Conservation (phyloP, 192 early-diverging fungal species). For the Coemansia guatemalensis region DNA sequence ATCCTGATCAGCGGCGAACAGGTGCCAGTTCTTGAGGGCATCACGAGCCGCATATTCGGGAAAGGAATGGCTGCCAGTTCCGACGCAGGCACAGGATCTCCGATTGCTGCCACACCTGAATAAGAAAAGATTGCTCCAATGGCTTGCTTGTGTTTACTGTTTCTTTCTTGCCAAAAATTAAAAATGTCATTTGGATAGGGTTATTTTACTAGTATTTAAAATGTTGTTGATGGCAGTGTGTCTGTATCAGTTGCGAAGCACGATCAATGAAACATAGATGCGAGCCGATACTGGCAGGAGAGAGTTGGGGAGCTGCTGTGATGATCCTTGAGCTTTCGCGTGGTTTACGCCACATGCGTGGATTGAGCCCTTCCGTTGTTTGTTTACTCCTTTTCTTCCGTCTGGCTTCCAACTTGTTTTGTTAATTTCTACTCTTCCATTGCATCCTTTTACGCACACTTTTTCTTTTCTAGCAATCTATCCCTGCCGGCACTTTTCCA, state of each 20-base stretch:
- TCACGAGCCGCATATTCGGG: conserved; percentile 45
- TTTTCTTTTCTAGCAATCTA: background rate
- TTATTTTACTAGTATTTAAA: no score
- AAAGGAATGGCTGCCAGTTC: conserved; percentile 32
- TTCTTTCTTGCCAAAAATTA: conserved; percentile 4
- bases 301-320: background rate
- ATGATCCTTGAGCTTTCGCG: background rate
- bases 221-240: no score
- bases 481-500: background rate
- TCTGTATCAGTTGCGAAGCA: no score
- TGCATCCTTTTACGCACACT: background rate
- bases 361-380: conserved; percentile 2
- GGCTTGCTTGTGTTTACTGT: conserved; percentile 9
- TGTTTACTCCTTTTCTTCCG: conserved; percentile 1
- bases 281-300: background rate
- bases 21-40: conserved; percentile 45
- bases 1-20: conserved; percentile 53
- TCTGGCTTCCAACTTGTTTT: conserved; percentile 14
- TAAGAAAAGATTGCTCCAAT: background rate
- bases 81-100: conserved; percentile 4
- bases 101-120: conserved; percentile 1
- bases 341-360: background rate
- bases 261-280: background rate
- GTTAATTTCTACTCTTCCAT: background rate
- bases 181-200: conserved; percentile 1